A percentile compares a stretch with the other conserved stretches of the same genome.
phyloP scores from a whole-genome alignment of 768 basidiomycete species.

The Tephrocybe sp. region DNA sequence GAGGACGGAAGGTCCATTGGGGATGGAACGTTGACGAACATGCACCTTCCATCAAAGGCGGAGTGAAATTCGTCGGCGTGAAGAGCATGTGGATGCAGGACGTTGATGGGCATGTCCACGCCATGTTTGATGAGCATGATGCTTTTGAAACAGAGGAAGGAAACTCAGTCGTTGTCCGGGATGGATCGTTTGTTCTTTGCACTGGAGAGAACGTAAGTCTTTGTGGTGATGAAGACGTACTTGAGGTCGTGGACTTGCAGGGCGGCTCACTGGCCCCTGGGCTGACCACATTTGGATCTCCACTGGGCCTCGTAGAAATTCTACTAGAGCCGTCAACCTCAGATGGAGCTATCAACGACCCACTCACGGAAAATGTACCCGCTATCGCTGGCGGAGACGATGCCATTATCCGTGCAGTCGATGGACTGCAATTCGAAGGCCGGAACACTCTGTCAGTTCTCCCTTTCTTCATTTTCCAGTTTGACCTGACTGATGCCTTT shows the following conservation, averaged over 20 bases:
- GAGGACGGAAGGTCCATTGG: conserved; percentile 27
- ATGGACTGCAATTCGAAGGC: conserved; percentile 57
- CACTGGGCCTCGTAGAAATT: conserved; percentile 73
- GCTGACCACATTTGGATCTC: conserved; percentile 61
- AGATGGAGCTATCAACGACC: conserved; percentile 63
- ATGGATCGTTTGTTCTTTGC: conserved; percentile 55
- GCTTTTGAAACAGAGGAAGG: conserved; percentile 9
- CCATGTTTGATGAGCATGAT: conserved; percentile 21
- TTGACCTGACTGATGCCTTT: conserved; percentile 4
- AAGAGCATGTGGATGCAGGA: conserved; percentile 33
- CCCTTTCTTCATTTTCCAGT: conserved; percentile 14
- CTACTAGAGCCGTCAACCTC: conserved; percentile 59
- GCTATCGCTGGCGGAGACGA: conserved; percentile 40
- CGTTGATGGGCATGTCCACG: conserved; percentile 17
- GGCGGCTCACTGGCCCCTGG: conserved; percentile 67
- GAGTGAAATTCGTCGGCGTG: conserved; percentile 58
- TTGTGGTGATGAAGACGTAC: conserved; percentile 13
- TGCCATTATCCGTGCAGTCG: conserved; percentile 58
- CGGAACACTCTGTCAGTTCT: conserved; percentile 46
- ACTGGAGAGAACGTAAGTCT: conserved; percentile 17
- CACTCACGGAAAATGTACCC: conserved; percentile 39
- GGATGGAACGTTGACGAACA: background rate
- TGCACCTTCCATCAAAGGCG: conserved; percentile 13
- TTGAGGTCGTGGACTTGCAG: conserved; percentile 48
- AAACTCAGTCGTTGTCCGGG: conserved; percentile 43